phyloP scores from a whole-genome alignment of 352 stramenopile species.

The Phytopythium aichiense region DNA sequence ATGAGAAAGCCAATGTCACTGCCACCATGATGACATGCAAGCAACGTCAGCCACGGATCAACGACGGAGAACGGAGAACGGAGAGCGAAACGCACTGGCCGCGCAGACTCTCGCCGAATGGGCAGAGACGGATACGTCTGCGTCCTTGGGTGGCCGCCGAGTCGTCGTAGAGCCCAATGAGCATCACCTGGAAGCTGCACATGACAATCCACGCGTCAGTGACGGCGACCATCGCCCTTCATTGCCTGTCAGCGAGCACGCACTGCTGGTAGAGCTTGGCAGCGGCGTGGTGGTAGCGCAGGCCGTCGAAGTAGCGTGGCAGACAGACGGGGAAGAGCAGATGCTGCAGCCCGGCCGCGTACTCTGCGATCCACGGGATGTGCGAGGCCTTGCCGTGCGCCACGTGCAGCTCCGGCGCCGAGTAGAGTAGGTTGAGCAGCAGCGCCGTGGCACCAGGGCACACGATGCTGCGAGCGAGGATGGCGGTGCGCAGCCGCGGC shows the following conservation, averaged over 20 bases:
- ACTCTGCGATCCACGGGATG: conserved; percentile 54
- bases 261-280: conserved; percentile 41
- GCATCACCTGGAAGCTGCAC: conserved; percentile 36
- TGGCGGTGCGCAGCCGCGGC: conserved; percentile 35
- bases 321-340: conserved; percentile 49
- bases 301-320: conserved; percentile 31
- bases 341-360: conserved; percentile 45
- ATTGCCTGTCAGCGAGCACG: conserved; percentile 1
- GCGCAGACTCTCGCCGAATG: conserved; percentile 33
- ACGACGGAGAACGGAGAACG: too few relatives aligned
- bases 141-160: conserved; percentile 15
- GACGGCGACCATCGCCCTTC: not conserved
- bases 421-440: conserved; percentile 61
- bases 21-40: not conserved
- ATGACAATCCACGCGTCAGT: not conserved
- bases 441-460: conserved; percentile 48
- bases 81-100: conserved; percentile 27
- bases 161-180: conserved; percentile 42
- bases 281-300: conserved; percentile 31
- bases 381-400: conserved; percentile 27
- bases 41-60: not conserved
- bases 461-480: conserved; percentile 43
- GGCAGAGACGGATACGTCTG: conserved; percentile 29
- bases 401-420: conserved; percentile 31
- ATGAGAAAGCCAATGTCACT: conserved; percentile 54